Evolutionary conservation across 2,329 filamentous ascomycete species (phyloP), one percentile per base, ranked within the genome.

Genomic region (Alternaria sp.): DNA sequence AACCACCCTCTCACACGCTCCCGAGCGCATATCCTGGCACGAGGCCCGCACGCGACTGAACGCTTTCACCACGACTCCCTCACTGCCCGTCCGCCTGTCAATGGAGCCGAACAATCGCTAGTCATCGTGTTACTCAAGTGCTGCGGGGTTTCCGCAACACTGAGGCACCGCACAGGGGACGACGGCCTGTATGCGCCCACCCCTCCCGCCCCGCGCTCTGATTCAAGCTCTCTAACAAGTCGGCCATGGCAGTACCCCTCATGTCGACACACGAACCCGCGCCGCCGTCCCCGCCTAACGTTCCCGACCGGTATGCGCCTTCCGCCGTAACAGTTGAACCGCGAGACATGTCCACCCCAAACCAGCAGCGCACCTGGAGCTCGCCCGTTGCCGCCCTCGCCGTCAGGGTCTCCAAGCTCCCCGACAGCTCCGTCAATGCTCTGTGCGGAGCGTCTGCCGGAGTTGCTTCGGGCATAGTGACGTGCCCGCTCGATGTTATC

Each of bases 401-500:
- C 19, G 69, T 81, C 72, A 79, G 71, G 69, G 78, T 76, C 28
- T 77, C 82, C 61, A 81, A 79, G 40, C 78, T 90, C 54, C 87
- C 88, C 28, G 83, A 85, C 61, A 80, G 82, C 54, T 86, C 84
- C 62, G 83, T 98, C 79, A 93, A 96, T 79, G 93, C 93, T 66
- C 85, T 97, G 60, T 91, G 93, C 46, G 96, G 96, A 59, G 95
- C 94, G 52, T 86, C 93, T 61, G 95, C 94, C 54, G 96, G 96
- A 54, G 93, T 98, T 74, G 93, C 93, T 21, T 97, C 94, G 8
- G 96, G 96, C 54, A 88, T 99, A 59, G 92, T 97, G 69, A 98
- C 95, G 57, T 99, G 96, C 79, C 96, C 96, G 45, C 89, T 99
- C 71, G 96, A 99, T 84, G 96, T 99, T 66, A 98, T 99, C 81